Conservation (phyloP, 768 basidiomycete species). For the Leccinum longicurvipes region DNA sequence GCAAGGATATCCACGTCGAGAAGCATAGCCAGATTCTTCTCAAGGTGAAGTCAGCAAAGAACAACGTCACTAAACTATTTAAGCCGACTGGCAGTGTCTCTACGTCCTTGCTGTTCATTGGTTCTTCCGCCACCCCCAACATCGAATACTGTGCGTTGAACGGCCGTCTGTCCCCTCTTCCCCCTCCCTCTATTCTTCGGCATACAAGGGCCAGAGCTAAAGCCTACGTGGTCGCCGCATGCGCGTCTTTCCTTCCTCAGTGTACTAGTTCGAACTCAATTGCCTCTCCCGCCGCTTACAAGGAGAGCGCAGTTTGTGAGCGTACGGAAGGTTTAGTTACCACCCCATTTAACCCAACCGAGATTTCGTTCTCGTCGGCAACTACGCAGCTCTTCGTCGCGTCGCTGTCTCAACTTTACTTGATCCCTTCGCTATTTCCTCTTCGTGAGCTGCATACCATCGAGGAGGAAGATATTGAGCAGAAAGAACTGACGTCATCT, state of each 20-base stretch:
- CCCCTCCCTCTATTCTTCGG: neutral
- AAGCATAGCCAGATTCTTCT: conserved; percentile 9
- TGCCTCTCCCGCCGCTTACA: neutral
- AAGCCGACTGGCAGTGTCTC: conserved; percentile 1
- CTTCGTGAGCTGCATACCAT: neutral
- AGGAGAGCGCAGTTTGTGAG: neutral
- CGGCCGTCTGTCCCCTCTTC: neutral
- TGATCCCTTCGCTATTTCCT: neutral
- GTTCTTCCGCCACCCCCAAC: neutral
- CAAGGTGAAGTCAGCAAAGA: conserved; percentile 13
- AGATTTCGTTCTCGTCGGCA: neutral
- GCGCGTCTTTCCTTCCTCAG: neutral
- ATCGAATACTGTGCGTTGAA: neutral
- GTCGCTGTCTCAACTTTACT: neutral
- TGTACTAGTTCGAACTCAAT: neutral
- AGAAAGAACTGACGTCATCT: neutral
- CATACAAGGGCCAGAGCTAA: neutral
- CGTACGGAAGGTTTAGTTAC: neutral
- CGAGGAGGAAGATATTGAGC: conserved; percentile 6
- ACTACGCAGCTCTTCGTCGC: neutral
- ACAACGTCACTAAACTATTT: conserved; percentile 15
- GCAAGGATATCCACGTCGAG: neutral
- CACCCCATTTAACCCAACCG: neutral
- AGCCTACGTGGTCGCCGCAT: neutral
- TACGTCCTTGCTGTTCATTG: neutral